Evolutionary conservation across 192 early-diverging fungal genomes (phyloP).

Genomic region (Backusella liffmaniae): DNA sequence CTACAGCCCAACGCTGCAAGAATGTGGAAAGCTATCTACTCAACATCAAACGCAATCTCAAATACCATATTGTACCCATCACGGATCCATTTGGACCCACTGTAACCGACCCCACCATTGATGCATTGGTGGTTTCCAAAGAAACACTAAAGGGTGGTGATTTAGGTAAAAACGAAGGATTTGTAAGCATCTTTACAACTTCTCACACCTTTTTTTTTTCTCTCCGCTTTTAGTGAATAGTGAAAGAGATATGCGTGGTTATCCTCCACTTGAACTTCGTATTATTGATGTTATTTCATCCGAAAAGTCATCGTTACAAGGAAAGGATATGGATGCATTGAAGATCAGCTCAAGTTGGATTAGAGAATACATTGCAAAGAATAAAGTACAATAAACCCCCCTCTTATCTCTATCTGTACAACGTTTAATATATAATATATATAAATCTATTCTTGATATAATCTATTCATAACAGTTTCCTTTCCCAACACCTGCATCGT

Average conservation of each 20-base stretch:
- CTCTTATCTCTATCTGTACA: not conserved
- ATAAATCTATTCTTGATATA: slow-evolving; percentile 3
- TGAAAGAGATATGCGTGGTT: slow-evolving; percentile 55
- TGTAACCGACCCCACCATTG: slow-evolving; percentile 63
- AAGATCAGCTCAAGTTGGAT: slow-evolving; percentile 85
- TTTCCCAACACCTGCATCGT: slow-evolving; percentile 51
- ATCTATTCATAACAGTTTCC: slow-evolving; percentile 30
- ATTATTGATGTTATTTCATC: slow-evolving; percentile 71
- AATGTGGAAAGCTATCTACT: slow-evolving; percentile 62
- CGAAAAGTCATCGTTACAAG: slow-evolving; percentile 29
- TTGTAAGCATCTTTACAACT: not conserved
- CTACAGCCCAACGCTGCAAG: slow-evolving; percentile 58
- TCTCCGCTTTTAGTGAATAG: slow-evolving; percentile 64
- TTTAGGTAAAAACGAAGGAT: slow-evolving; percentile 46
- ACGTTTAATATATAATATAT: not conserved
- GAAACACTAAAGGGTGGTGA: slow-evolving; percentile 80
- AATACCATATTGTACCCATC: slow-evolving; percentile 66
- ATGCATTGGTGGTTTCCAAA: slow-evolving; percentile 78
- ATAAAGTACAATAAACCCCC: not conserved
- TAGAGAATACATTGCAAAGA: slow-evolving; percentile 53
- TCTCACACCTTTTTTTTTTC: not conserved
- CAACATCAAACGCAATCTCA: slow-evolving; percentile 44
- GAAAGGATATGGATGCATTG: slow-evolving; percentile 45
- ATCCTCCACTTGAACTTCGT: slow-evolving; percentile 59
- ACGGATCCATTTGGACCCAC: slow-evolving; percentile 89